These are phyloP conservation scores for Pistacia atlantica DNA, from an alignment of 345 rosid species.

Conservation along the genomic window DNA sequence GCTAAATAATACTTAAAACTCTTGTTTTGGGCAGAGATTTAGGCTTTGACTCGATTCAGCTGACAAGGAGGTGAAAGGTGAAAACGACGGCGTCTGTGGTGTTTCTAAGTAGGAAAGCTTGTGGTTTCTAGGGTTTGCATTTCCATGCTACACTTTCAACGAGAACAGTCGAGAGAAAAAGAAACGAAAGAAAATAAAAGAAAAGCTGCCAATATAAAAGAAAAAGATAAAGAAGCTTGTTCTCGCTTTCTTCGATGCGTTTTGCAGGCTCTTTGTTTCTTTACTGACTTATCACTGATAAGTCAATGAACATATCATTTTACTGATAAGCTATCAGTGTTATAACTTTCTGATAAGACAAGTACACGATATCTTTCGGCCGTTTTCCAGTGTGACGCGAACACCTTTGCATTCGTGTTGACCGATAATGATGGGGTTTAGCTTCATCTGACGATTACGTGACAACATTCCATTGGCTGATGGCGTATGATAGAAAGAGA, in stretches of 20 bases:
- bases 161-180: conserved; percentile 28
- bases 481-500: neutral
- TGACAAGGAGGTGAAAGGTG: neutral
- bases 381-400: neutral
- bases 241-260: conserved; percentile 63
- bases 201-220: conserved; percentile 15
- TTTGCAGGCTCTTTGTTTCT: conserved; percentile 36
- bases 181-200: neutral
- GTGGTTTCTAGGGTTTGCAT: conserved; percentile 36
- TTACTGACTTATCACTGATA: conserved; percentile 39
- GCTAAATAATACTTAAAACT: neutral
- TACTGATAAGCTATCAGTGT: neutral
- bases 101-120: conserved; percentile 5
- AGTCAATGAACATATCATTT: rapidly evolving
- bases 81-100: conserved; percentile 17
- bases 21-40: conserved; percentile 8
- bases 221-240: conserved; percentile 46
- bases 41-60: neutral
- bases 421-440: too few species aligned
- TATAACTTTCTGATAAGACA: neutral
- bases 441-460: neutral
- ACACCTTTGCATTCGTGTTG: neutral
- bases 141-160: conserved; percentile 36
- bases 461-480: neutral
- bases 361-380: neutral